Conservation (phyloP, 805 yeast genomes). For the Wickerhamiella slavikovae region DNA sequence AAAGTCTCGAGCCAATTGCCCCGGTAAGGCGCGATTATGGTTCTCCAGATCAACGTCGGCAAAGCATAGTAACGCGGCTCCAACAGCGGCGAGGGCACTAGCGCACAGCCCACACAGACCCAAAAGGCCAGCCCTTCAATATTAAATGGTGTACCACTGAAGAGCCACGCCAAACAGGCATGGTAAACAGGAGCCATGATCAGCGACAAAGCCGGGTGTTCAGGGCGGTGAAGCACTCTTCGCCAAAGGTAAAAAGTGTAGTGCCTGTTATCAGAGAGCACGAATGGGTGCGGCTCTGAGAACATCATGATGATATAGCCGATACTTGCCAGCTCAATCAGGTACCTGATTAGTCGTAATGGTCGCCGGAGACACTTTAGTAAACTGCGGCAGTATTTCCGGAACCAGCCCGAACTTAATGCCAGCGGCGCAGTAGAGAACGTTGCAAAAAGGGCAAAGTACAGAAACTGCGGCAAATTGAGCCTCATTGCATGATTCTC, state of each 20-base stretch:
- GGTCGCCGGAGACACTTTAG: not conserved
- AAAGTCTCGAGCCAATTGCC: no score
- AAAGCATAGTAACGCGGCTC: slow-evolving; percentile 86
- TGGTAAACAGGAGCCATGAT: slow-evolving; percentile 52
- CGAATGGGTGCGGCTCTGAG: slow-evolving; percentile 72
- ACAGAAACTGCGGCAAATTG: slow-evolving; percentile 66
- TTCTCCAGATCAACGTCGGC: slow-evolving; percentile 65
- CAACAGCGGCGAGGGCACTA: slow-evolving; percentile 78
- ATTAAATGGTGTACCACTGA: slow-evolving; percentile 13
- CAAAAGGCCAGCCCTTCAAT: slow-evolving; percentile 23
- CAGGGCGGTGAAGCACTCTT: slow-evolving; percentile 27
- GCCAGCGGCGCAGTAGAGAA: slow-evolving; percentile 60
- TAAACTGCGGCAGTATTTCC: slow-evolving; percentile 2
- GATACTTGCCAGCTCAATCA: slow-evolving; percentile 7
- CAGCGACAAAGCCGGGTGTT: slow-evolving; percentile 18
- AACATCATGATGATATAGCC: slow-evolving; percentile 6
- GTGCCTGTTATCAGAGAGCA: slow-evolving; percentile 87
- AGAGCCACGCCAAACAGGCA: slow-evolving; percentile 23
- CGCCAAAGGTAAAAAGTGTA: slow-evolving; percentile 74
- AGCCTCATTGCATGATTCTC: slow-evolving; percentile 54
- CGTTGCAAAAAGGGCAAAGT: slow-evolving; percentile 44
- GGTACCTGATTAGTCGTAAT: slow-evolving; percentile 1
- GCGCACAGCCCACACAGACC: slow-evolving; percentile 32
- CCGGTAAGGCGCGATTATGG: no score
- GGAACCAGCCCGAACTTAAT: slow-evolving; percentile 19